A percentile compares a stretch with the other conserved stretches of the same genome.
Conservation (phyloP, 2,329 filamentous ascomycete genomes). For the Elsinoe ampelina region DNA sequence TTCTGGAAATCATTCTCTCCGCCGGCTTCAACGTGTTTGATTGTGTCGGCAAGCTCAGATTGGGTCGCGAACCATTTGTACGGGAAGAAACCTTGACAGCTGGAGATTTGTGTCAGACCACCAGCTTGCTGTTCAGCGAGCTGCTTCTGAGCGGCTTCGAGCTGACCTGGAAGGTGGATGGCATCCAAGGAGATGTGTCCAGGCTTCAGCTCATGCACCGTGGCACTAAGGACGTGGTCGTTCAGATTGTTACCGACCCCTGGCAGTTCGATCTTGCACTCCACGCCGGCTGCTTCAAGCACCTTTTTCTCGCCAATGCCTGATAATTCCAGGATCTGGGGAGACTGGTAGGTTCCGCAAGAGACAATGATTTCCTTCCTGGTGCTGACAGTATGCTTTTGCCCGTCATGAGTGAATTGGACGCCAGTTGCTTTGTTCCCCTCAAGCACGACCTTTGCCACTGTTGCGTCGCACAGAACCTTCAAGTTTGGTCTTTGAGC, state of each 20-base stretch:
- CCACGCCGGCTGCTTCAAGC: constrained; percentile 34
- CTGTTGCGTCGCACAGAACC: constrained; percentile 26
- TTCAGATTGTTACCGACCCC: constrained; percentile 33
- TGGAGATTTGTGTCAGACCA: constrained; percentile 25
- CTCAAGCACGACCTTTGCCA: constrained; percentile 22
- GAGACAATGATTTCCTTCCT: constrained; percentile 46
- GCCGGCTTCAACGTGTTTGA: constrained; percentile 23
- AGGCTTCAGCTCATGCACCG: constrained; percentile 22
- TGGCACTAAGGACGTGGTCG: constrained; percentile 17
- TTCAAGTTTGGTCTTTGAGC: constrained; percentile 35
- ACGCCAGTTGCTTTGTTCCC: constrained; percentile 28
- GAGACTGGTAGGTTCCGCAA: constrained; percentile 48
- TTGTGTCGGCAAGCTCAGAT: constrained; percentile 26
- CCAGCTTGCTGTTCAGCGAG: constrained; percentile 26
- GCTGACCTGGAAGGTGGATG: constrained; percentile 25
- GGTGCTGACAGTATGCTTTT: constrained; percentile 27
- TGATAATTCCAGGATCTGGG: constrained; percentile 48
- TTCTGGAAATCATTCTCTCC: constrained; percentile 25
- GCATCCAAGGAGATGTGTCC: constrained; percentile 24
- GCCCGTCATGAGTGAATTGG: constrained; percentile 33
- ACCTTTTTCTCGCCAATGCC: constrained; percentile 43
- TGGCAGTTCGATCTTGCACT: constrained; percentile 31
- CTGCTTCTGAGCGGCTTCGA: constrained; percentile 27
- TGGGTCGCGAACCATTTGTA: constrained; percentile 27
- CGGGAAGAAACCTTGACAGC: constrained; percentile 31